Conservation (phyloP, 805 yeast species). For the Kazachstania kunashirensis region DNA sequence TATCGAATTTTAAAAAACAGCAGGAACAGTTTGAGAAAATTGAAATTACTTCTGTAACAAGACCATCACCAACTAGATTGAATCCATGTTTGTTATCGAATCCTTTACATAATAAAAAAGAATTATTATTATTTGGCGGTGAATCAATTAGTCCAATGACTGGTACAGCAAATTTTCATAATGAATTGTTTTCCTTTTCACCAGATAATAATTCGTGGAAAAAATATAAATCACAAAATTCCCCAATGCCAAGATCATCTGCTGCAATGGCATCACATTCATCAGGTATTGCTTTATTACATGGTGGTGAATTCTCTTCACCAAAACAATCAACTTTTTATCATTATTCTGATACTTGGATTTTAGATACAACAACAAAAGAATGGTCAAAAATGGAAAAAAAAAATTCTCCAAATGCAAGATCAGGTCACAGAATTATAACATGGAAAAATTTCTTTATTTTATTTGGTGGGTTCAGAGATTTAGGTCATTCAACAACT, state of each 20-base stretch:
- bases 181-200: slow-evolving; percentile 66
- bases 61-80: slow-evolving; percentile 46
- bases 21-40: slow-evolving; percentile 74
- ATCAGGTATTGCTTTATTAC: slow-evolving; percentile 71
- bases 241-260: slow-evolving; percentile 88
- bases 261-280: slow-evolving; percentile 93
- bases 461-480: slow-evolving; percentile 88
- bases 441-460: slow-evolving; percentile 86
- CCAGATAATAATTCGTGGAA: slow-evolving; percentile 79
- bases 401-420: slow-evolving; percentile 54
- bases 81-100: slow-evolving; percentile 68
- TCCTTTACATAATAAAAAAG: slow-evolving; percentile 67
- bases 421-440: slow-evolving; percentile 88
- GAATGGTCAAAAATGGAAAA: slow-evolving; percentile 87
- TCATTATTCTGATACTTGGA: slow-evolving; percentile 95
- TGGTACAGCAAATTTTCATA: slow-evolving; percentile 56
- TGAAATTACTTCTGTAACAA: slow-evolving; percentile 43
- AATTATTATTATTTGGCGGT: slow-evolving; percentile 83
- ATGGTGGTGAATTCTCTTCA: slow-evolving; percentile 95
- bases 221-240: slow-evolving; percentile 62
- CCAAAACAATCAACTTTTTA: slow-evolving; percentile 94
- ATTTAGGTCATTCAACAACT: slow-evolving; percentile 73
- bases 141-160: slow-evolving; percentile 47
- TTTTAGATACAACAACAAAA: slow-evolving; percentile 69
- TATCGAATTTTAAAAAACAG: slow-evolving; percentile 66